A percentile compares a stretch with the other conserved stretches of the same genome.
These are phyloP conservation scores for Salvia splendens DNA, from an alignment of 257 asterid genomes.

Conservation along the genomic window DNA sequence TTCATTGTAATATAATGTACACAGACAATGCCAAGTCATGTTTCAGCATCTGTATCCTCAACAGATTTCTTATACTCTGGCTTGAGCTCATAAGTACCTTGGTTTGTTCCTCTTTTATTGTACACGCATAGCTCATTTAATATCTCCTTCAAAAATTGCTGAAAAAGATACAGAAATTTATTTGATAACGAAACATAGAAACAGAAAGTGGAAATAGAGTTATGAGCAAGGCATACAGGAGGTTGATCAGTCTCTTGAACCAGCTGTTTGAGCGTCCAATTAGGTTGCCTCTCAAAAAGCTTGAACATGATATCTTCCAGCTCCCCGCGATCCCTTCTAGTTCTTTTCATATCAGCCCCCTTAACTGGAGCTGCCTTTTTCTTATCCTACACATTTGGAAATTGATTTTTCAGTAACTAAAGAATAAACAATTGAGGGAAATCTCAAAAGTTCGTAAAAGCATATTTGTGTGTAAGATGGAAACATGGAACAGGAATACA, in stretches of 20 bases:
- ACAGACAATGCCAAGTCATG: slow-evolving; percentile 34
- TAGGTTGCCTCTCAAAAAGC: slow-evolving; percentile 88
- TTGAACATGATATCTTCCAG: slow-evolving; percentile 93
- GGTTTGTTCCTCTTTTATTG: slow-evolving; percentile 90
- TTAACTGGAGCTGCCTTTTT: slow-evolving; percentile 75
- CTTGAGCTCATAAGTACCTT: slow-evolving; percentile 92
- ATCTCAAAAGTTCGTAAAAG: neutral
- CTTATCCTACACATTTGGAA: slow-evolving; percentile 63
- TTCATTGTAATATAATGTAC: slow-evolving; percentile 36
- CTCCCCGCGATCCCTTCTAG: slow-evolving; percentile 91
- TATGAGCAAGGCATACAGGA: slow-evolving; percentile 53
- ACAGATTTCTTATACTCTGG: slow-evolving; percentile 90
- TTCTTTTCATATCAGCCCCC: slow-evolving; percentile 79
- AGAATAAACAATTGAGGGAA: neutral
- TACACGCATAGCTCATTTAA: slow-evolving; percentile 81
- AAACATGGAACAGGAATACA: neutral
- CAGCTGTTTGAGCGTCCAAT: slow-evolving; percentile 93
- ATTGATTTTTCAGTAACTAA: neutral
- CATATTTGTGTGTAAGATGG: neutral
- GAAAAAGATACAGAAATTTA: slow-evolving; percentile 35
- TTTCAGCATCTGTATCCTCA: slow-evolving; percentile 75
- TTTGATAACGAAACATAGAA: neutral
- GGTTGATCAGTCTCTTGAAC: slow-evolving; percentile 96
- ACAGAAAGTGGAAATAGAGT: slow-evolving; percentile 1
- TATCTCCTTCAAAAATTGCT: slow-evolving; percentile 92